These are phyloP conservation scores for Rhizopogon vesiculosus DNA, from an alignment of 768 basidiomycete species.

Conservation along the genomic window DNA sequence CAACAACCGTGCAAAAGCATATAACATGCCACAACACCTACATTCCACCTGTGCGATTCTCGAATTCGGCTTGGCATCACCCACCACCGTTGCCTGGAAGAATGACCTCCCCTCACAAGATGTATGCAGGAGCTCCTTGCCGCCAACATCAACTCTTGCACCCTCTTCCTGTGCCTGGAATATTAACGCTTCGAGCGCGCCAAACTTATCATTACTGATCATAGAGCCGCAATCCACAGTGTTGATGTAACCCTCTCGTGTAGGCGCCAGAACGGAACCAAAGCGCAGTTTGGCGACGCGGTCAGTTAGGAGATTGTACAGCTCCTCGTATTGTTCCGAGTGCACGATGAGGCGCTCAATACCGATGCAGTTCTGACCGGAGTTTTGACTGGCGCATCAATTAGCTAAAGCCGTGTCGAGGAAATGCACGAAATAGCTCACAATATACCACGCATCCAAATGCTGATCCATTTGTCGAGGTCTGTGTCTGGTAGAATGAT, in stretches of 20 bases:
- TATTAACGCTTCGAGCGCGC: slow-evolving; percentile 63
- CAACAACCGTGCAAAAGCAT: neutral
- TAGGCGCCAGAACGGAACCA: slow-evolving; percentile 67
- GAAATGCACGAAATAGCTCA: slow-evolving; percentile 36
- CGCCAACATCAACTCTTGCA: slow-evolving; percentile 60
- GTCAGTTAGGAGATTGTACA: slow-evolving; percentile 61
- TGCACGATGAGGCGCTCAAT: slow-evolving; percentile 93
- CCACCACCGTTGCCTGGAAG: slow-evolving; percentile 85
- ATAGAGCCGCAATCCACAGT: slow-evolving; percentile 86
- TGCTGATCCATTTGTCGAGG: slow-evolving; percentile 69
- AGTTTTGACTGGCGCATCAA: slow-evolving; percentile 62
- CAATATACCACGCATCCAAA: slow-evolving; percentile 92
- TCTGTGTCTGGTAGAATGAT: slow-evolving; percentile 86
- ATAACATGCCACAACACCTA: slow-evolving; percentile 32
- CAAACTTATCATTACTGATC: slow-evolving; percentile 73
- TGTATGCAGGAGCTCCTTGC: slow-evolving; percentile 57
- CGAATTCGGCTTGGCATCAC: slow-evolving; percentile 65
- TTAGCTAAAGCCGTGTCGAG: neutral
- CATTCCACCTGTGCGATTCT: slow-evolving; percentile 78
- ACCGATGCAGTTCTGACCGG: slow-evolving; percentile 96
- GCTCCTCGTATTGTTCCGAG: slow-evolving; percentile 65
- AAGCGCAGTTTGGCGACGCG: slow-evolving; percentile 66
- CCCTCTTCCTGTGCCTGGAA: slow-evolving; percentile 65
- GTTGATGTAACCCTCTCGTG: slow-evolving; percentile 62
- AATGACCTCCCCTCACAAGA: slow-evolving; percentile 72